These are phyloP conservation scores for Xylaria bambusicola DNA, from an alignment of 495 filamentous ascomycete species.

Conservation along the genomic window DNA sequence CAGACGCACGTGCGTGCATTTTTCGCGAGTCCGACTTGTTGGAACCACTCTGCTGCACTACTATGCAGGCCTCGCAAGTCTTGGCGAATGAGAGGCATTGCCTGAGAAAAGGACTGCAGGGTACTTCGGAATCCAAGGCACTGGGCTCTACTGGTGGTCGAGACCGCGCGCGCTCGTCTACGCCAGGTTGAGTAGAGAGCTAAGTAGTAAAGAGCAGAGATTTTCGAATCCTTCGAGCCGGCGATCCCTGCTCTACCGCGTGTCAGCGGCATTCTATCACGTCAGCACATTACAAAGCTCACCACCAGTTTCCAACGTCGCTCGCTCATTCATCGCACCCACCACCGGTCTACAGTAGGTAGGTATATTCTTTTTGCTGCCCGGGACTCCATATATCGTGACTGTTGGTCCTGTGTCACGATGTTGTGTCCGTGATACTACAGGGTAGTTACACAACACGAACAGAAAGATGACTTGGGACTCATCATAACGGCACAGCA, in stretches of 20 bases:
- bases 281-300: slow-evolving; percentile 7
- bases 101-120: slow-evolving; percentile 2
- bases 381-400: too few relatives aligned
- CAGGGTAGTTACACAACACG: too few relatives aligned
- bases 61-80: slow-evolving; percentile 10
- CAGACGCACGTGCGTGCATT: slow-evolving; percentile 3
- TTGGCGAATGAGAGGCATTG: slow-evolving; percentile 11
- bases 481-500: background rate
- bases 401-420: too few relatives aligned
- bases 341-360: background rate
- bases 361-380: background rate
- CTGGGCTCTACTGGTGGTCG: slow-evolving; percentile 6
- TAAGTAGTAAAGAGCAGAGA: too few relatives aligned
- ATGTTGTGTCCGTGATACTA: too few relatives aligned
- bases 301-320: slow-evolving; percentile 8
- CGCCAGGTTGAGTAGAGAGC: too few relatives aligned
- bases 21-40: slow-evolving; percentile 2
- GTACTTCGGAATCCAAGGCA: slow-evolving; percentile 11
- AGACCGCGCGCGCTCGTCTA: too few relatives aligned
- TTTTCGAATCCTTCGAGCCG: too few relatives aligned
- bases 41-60: slow-evolving; percentile 9
- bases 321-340: background rate
- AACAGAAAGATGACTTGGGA: too few relatives aligned
- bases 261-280: background rate
- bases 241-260: background rate